These are phyloP conservation scores for Xanthoceras sorbifolium DNA, from an alignment of 345 rosid genomes.

Conservation along the genomic window DNA sequence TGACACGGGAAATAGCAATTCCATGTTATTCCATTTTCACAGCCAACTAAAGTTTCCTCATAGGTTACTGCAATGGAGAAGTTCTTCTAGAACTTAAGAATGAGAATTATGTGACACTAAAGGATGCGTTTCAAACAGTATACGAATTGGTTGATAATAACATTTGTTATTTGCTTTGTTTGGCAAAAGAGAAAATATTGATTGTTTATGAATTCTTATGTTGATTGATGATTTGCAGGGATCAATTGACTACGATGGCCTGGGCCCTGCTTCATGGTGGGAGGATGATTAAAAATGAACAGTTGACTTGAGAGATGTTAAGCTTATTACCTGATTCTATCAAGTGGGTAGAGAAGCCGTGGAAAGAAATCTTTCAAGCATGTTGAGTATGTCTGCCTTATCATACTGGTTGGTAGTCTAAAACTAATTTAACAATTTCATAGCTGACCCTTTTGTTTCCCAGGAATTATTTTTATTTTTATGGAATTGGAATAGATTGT, in stretches of 20 bases:
- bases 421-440: too few relatives aligned
- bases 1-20: not conserved
- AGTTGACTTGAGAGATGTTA: not conserved
- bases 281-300: conserved; percentile 26
- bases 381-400: too few relatives aligned
- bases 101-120: too few relatives aligned
- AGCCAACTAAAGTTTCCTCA: too few relatives aligned
- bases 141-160: not conserved
- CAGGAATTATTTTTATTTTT: too few relatives aligned
- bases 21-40: too few relatives aligned
- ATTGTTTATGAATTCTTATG: not conserved
- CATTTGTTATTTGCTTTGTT: not conserved
- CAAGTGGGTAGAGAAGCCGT: not conserved
- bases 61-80: too few relatives aligned
- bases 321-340: not conserved
- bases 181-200: not conserved
- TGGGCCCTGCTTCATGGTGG: conserved; percentile 93
- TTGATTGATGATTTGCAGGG: conserved; percentile 48
- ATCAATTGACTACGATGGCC: conserved; percentile 62
- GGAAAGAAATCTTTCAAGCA: not conserved
- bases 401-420: too few relatives aligned
- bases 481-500: too few relatives aligned
- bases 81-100: too few relatives aligned
- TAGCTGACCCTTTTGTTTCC: too few relatives aligned
- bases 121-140: not conserved